These are phyloP conservation scores for Collybiopsis luxurians DNA, from an alignment of 768 basidiomycete species.

Conservation along the genomic window DNA sequence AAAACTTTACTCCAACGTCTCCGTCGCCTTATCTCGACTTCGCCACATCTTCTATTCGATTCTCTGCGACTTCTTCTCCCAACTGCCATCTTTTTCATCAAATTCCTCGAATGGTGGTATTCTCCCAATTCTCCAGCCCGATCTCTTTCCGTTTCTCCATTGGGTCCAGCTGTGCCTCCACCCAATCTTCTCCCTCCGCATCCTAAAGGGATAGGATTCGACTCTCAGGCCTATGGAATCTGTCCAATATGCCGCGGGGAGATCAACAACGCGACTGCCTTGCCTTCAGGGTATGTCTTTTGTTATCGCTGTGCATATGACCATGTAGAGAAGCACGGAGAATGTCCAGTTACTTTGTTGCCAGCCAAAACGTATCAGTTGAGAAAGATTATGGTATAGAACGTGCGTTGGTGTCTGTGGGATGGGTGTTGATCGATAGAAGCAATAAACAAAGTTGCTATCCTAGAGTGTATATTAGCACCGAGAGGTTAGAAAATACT, in stretches of 20 bases:
- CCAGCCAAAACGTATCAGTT: conserved; percentile 77
- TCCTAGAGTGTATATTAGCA: too few relatives aligned
- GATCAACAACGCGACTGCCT: conserved; percentile 83
- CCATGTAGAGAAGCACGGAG: conserved; percentile 71
- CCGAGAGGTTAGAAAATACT: too few relatives aligned
- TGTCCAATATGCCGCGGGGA: conserved; percentile 77
- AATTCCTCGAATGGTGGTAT: conserved; percentile 99
- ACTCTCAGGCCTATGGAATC: conserved; percentile 65
- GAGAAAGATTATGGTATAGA: conserved; percentile 80
- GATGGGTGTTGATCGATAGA: not conserved
- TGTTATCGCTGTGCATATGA: conserved; percentile 91
- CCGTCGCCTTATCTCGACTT: conserved; percentile 43
- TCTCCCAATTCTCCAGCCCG: conserved; percentile 87
- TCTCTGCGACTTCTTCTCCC: conserved; percentile 79
- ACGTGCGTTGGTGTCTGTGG: conserved; percentile 41
- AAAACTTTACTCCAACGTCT: conserved; percentile 41
- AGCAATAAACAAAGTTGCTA: not conserved
- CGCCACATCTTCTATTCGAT: conserved; percentile 68
- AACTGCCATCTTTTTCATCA: conserved; percentile 90
- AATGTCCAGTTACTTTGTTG: conserved; percentile 86
- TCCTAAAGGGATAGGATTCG: conserved; percentile 65
- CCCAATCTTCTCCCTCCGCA: conserved; percentile 76
- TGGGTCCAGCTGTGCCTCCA: conserved; percentile 72
- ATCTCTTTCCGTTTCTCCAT: conserved; percentile 58
- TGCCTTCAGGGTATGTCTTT: conserved; percentile 93